Evolutionary conservation across 495 filamentous ascomycete species (phyloP).

Genomic region (Hyaloscypha hepaticicola): DNA sequence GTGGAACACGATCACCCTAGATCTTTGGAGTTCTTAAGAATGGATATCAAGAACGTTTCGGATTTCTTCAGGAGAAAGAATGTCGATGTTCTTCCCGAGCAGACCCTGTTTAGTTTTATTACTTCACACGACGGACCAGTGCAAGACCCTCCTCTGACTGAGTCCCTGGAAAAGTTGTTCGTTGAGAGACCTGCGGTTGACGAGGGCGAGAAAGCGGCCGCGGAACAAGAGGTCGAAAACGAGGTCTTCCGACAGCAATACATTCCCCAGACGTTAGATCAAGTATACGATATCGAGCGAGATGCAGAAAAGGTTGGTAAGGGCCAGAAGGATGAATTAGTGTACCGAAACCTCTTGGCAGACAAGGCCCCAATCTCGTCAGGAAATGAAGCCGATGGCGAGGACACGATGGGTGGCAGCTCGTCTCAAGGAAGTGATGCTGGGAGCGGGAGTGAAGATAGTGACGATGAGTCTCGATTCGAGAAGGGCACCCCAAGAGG

Average conservation of each 20-base stretch:
- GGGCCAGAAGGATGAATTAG: conserved; percentile 67
- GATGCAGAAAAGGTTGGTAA: conserved; percentile 74
- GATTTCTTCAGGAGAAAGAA: conserved; percentile 88
- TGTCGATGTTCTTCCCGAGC: conserved; percentile 74
- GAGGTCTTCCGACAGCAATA: conserved; percentile 94
- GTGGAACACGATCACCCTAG: conserved; percentile 96
- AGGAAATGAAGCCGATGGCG: conserved; percentile 35
- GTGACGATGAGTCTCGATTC: conserved; percentile 50
- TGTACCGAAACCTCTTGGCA: conserved; percentile 80
- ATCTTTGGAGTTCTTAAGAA: conserved; percentile 86
- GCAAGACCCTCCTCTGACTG: conserved; percentile 44
- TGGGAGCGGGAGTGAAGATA: conserved; percentile 50
- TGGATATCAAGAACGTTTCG: conserved; percentile 95
- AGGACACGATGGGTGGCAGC: conserved; percentile 41
- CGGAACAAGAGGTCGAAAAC: conserved; percentile 67
- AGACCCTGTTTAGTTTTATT: conserved; percentile 76
- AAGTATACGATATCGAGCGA: conserved; percentile 94
- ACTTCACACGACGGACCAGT: conserved; percentile 53
- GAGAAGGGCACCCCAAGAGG: conserved; percentile 72
- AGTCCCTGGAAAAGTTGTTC: conserved; percentile 49
- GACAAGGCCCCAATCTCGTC: conserved; percentile 54
- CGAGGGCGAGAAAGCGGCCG: conserved; percentile 49
- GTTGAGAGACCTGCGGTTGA: conserved; percentile 40
- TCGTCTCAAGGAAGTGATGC: conserved; percentile 33
- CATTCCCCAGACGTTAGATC: conserved; percentile 89